Evolutionary conservation across 352 stramenopile species (phyloP), one percentile per base, ranked within the genome.

Genomic region (Globisporangium barbulae): DNA sequence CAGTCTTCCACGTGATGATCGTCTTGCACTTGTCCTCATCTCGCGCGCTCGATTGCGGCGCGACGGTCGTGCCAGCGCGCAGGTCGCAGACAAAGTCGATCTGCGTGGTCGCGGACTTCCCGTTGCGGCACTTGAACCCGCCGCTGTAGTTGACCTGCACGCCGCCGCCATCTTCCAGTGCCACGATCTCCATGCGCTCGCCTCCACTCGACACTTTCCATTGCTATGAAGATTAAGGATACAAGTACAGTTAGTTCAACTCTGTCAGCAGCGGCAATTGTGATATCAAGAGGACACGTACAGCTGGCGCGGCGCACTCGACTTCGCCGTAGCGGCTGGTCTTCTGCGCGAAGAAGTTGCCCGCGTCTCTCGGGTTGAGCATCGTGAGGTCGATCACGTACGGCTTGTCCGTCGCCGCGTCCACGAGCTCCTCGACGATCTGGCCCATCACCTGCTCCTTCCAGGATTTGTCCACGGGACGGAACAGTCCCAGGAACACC

Each of bases 31-130:
- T 69, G 44, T 83, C 72, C 12, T 83, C 69, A 31, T 90, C 73
- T 22, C 75, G 64, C 1, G 56, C 72, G 4, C 53, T 70, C 28
- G 70, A 70, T 0, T 64, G 62, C 8, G 80, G 73, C 13, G 65
- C 64, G 15, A 76, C 71, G 1, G 68, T 85, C 1, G 81, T 88
- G n/a, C 81, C 81, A 53, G 79, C 83, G 39, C 74, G 84, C 41
- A 90, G 62, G 50, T 91, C 82, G 61, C 84, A 93, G 7, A 88
- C 72, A 65, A 91, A 93, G 59, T 83, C 68, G 25, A 91, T 75
- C 2, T 70, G 82, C 0, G 84, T 91, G 0, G 79, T 81, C 15
- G 75, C 75, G 0, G 65, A 69, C 31, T 75, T 72, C 25, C 78
- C 76, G 28, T 81, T 78, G 19, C 71, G 76, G 53, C 84, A 93